Evolutionary conservation across 2,329 filamentous ascomycete species (phyloP).

Genomic region (Setomelanomma holmii): DNA sequence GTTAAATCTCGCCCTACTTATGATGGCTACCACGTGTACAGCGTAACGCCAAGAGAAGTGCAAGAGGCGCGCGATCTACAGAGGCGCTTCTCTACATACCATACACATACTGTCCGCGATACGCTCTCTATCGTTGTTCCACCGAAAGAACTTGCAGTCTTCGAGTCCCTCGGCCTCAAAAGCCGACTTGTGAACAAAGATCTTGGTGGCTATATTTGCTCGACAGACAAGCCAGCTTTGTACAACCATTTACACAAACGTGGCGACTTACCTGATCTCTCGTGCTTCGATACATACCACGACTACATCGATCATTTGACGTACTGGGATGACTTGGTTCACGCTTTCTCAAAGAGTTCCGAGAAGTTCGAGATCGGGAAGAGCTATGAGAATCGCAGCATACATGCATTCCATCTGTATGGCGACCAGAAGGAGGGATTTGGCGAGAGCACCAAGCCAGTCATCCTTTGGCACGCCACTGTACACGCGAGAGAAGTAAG

Average conservation of each 20-base stretch:
- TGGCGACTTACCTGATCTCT: conserved; percentile 51
- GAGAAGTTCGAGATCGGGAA: conserved; percentile 36
- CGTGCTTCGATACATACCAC: conserved; percentile 44
- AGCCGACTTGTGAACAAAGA: conserved; percentile 53
- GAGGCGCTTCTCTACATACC: conserved; percentile 21
- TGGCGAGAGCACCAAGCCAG: conserved; percentile 28
- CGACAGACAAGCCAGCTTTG: conserved; percentile 15
- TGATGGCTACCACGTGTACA: conserved; percentile 29
- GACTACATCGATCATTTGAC: conserved; percentile 37
- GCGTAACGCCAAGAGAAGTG: conserved; percentile 19
- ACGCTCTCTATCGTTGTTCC: conserved; percentile 47
- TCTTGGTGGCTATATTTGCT: conserved; percentile 52
- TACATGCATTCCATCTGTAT: conserved; percentile 37
- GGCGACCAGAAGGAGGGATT: conserved; percentile 28
- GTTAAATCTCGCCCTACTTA: conserved; percentile 13
- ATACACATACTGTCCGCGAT: conserved; percentile 29
- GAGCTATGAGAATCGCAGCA: conserved; percentile 39
- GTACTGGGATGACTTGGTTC: conserved; percentile 40
- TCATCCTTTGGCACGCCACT: conserved; percentile 43
- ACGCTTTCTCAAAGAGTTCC: conserved; percentile 35
- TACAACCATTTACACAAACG: conserved; percentile 24
- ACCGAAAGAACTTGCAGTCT: conserved; percentile 47
- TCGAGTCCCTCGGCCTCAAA: conserved; percentile 48
- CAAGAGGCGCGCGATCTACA: conserved; percentile 22
- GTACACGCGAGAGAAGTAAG: conserved; percentile 44